Base-by-base conservation (phyloP, 768 basidiomycete genomes). In the Leccinum subtestaceum region DNA sequence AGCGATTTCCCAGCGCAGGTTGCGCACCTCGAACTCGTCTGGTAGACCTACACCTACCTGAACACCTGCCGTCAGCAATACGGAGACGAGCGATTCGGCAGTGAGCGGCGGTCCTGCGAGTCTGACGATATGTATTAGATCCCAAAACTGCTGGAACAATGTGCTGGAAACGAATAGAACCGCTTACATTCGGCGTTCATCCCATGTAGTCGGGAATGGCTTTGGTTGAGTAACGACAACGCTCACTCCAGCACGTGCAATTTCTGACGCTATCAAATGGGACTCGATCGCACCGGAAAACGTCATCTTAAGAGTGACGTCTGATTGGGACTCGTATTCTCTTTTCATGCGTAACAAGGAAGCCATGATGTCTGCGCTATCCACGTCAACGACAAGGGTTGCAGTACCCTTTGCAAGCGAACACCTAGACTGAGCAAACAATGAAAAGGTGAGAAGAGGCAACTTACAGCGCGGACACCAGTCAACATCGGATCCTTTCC, bases 331-430 rank as follows among this genome's bases (percentile, higher is more conserved):
- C 57, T 88, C 87, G 25, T 88, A 79, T 61, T 92, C 85, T 13
- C 76, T 73, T 72, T 91, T 92, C 64, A 93, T 74, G 21, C 81
- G 77, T 49, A 93, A 70, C 34, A 93, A 72, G 2, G 82, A 80
- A 3, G 87, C 85, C 80, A 93, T 91, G 27, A 85, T 80, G 65
- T 93, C 89, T 13, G 86, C 86, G 65, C 78, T 87, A 61, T 85
- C 75, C 6, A 86, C 86, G 38, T 86, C 80, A 17, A 91, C 74
- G 5, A 92, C 84, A 45, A 93, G 72, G 1, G 88, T 85, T 38
- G 89, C 73, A 9, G 83, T 74, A 17, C 88, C 86, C 82, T 87
- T 49, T 7, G 47, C 23, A 19, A 46, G 11, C 21, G 52, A 19
- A 48, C 2, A 6, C 4, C 4, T 23, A 2, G 12, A 29, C 50